A percentile compares a stretch with the other conserved stretches of the same genome.
Evolutionary conservation across 2,329 filamentous ascomycete species (phyloP).

Genomic region (Colletotrichum phormii): DNA sequence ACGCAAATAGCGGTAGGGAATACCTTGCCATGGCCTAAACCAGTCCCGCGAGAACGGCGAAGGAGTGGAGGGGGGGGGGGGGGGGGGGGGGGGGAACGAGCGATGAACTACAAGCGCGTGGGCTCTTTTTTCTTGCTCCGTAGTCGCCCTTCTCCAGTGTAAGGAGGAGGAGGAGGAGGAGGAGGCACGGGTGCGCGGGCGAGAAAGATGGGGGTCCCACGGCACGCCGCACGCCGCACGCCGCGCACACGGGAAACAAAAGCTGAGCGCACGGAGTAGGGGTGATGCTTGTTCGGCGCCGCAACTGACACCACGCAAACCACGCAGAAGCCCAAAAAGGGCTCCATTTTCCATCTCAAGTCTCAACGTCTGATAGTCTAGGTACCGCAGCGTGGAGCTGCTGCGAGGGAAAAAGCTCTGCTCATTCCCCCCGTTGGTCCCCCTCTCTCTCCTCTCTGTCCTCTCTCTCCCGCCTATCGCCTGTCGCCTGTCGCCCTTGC

Average conservation of each 20-base stretch:
- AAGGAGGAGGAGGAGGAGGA: neutral
- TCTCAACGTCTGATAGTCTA: neutral
- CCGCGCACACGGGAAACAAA: neutral
- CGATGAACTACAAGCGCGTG: neutral
- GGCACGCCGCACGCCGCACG: neutral
- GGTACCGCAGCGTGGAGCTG: neutral
- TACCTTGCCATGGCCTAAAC: neutral
- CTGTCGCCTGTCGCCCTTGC: neutral
- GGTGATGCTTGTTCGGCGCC: conserved; percentile 33
- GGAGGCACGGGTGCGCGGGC: neutral
- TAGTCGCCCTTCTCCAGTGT: neutral
- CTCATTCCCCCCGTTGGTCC: too few relatives aligned
- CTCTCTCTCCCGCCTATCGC: neutral
- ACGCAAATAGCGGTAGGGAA: neutral
- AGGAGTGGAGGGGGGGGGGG: too few relatives aligned
- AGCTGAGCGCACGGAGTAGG: conserved; percentile 23
- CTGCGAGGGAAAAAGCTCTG: neutral
- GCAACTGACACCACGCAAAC: neutral
- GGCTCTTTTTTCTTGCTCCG: neutral
- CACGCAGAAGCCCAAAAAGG: neutral
- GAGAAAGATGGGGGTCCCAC: conserved; percentile 3
- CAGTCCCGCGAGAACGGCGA: neutral
- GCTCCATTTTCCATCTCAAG: neutral
- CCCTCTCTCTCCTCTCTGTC: neutral
- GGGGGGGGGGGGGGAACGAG: neutral